Evolutionary conservation across 2,329 filamentous ascomycete species (phyloP), one percentile per base, ranked within the genome.

Genomic region (Paramyrothecium roridum): DNA sequence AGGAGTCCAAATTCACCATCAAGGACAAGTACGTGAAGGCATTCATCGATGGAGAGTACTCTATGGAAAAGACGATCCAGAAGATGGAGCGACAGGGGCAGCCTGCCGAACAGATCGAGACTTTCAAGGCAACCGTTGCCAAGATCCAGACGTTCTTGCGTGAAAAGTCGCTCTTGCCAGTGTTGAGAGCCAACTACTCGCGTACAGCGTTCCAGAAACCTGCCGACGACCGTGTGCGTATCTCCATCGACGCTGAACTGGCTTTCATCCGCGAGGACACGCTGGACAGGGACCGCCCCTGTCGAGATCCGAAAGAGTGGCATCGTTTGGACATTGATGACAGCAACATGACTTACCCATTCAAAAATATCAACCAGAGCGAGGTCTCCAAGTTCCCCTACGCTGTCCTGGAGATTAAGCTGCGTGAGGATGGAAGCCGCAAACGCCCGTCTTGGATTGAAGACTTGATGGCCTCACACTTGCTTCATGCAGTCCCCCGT

Each of bases 151-250:
- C 80, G 1, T 93, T 96, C 65, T 86, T 97, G 69, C 83, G 85
- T 65, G 81, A 89, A 50, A 85, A 90, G 65, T 82, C 89, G 54
- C 79, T 99, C 17, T 85, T 93, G 68, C 95, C 95, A 6, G 83
- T 96, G 33, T 73, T 99, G 53, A 86, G 95, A 52, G 95, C 95
- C 59, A 96, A 96, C 74, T 98, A 98, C 71, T 90, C 87, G 43
- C 89, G 95, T 59, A 96, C 92, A 1, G 95, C 95, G 1, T 99
- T 98, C 77, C 95, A 99, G 73, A 96, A 96, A 62, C 95, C 95
- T 7, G 86, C 90, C 16, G 93, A 99, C 69, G 87, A 96, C 70
- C 88, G 90, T 20, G 87, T 99, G 49, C 87, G 95, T 54, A 90
- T 99, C 63, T 93, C 92, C 7, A 89, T 99, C 57, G 95, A 99